Base-by-base conservation (phyloP, 2,329 filamentous ascomycete species). In the Clonostachys chloroleuca region DNA sequence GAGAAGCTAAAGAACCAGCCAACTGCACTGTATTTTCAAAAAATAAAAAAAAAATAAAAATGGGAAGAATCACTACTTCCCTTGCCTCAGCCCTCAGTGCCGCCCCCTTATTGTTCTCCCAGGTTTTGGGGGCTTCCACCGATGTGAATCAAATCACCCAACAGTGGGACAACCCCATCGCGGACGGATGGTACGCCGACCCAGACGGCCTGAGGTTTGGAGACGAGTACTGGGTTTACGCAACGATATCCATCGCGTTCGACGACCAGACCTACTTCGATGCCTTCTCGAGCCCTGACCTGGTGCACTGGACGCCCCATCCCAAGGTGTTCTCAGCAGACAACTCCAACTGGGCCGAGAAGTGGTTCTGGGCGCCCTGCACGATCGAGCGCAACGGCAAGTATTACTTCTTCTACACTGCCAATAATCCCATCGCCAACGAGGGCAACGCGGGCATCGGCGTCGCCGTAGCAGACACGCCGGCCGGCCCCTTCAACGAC, bases 331-430 rank as follows among this genome's bases (percentile, higher is more conserved):
- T 48, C 40, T 6, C 34, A 14, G 42, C 46, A 6, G 24, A 43
- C 9, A 34, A 18, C 18, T 47, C 49, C 8, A 17, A 34, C 40
- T 50, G 49, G 49, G 49, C 49, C 16, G 33, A 34, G 12, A 34
- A 45, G 13, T 45, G 33, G 17, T 52, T 57, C 12, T 51, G 54
- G 37, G 16, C 54, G 35, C 51, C 54, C 5, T 57, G 52, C 40
- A 55, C 52, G 48, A 47, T 55, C 18, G 55, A 57, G 49, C 41
- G 53, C 4, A 52, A 54, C 36, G 55, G 54, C 30, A 52, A 52
- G 6, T 57, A 55, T 49, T 57, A 57, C 41, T 54, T 50, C 39
- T 50, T 44, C 42, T 50, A 50, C 43, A 50, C 49, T 5, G 49
- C 49, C 17, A 50, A 50, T 40, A 48, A 50, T 5, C 49, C 49